Conservation (phyloP, 1,284 basidiomycete genomes). For the Ceratobasidium papillatum region DNA sequence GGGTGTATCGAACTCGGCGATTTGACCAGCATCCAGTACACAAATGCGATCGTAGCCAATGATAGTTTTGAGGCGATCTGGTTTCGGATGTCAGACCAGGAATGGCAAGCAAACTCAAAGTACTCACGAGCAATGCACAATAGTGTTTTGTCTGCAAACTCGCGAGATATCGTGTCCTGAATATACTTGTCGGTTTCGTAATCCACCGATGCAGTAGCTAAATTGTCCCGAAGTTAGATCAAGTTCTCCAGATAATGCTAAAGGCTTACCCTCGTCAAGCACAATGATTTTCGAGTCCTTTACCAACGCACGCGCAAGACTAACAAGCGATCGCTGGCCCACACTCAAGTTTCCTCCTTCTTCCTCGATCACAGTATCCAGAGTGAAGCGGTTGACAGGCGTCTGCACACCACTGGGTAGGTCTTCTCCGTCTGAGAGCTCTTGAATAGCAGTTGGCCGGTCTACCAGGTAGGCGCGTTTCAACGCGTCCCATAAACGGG, state of each 20-base stretch:
- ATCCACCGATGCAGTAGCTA: constrained; percentile 69
- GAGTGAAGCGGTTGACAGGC: constrained; percentile 68
- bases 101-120: background rate
- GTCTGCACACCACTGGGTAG: constrained; percentile 54
- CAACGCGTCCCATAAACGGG: constrained; percentile 82
- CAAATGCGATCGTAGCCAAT: constrained; percentile 60
- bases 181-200: constrained; percentile 86
- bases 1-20: constrained; percentile 74
- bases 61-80: constrained; percentile 47
- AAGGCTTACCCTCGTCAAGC: constrained; percentile 69
- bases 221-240: background rate
- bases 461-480: constrained; percentile 77
- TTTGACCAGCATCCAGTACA: constrained; percentile 58
- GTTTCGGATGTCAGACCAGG: background rate
- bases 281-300: constrained; percentile 80
- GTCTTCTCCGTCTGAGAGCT: constrained; percentile 45
- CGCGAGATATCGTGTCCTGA: constrained; percentile 83
- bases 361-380: constrained; percentile 84
- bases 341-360: constrained; percentile 86
- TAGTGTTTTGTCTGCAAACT: constrained; percentile 82
- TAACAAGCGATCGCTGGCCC: constrained; percentile 80
- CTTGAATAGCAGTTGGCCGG: constrained; percentile 41
- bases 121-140: constrained; percentile 71
- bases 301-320: constrained; percentile 81
- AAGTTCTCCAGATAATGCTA: constrained; percentile 53